Conservation (phyloP, 2,329 filamentous ascomycete species). For the Cercospora sojina region DNA sequence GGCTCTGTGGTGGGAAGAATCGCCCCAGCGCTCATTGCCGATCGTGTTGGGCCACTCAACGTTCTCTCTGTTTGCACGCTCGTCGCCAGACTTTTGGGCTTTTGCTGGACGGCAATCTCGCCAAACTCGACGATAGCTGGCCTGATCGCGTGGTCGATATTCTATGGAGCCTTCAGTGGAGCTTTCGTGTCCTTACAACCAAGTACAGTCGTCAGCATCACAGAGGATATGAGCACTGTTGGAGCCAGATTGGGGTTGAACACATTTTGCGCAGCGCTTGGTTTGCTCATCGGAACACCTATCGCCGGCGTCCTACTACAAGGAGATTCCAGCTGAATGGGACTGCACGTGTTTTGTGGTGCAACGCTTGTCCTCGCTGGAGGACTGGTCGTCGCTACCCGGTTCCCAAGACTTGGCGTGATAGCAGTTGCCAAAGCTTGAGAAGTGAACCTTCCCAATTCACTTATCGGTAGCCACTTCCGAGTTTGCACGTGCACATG, state of each 20-base stretch:
- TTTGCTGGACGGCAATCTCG: slow-evolving; percentile 40
- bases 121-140: slow-evolving; percentile 30
- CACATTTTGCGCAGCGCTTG: slow-evolving; percentile 27
- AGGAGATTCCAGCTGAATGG: neutral
- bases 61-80: slow-evolving; percentile 43
- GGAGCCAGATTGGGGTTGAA: slow-evolving; percentile 32
- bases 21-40: slow-evolving; percentile 47
- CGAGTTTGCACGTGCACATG: neutral
- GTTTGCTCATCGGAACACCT: slow-evolving; percentile 32
- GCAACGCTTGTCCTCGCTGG: slow-evolving; percentile 24
- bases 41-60: slow-evolving; percentile 48
- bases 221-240: slow-evolving; percentile 24
- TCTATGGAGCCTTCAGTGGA: slow-evolving; percentile 49
- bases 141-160: slow-evolving; percentile 42
- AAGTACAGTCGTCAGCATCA: slow-evolving; percentile 35
- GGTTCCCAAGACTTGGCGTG: slow-evolving; percentile 21
- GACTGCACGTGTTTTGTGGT: slow-evolving; percentile 1
- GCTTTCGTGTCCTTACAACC: slow-evolving; percentile 45
- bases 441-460: slow-evolving; percentile 6
- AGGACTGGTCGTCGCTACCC: slow-evolving; percentile 23
- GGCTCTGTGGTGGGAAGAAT: slow-evolving; percentile 50
- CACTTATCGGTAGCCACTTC: neutral
- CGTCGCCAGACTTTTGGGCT: slow-evolving; percentile 22
- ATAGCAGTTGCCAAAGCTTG: neutral
- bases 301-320: slow-evolving; percentile 28